phyloP scores from a whole-genome alignment of 179 eudicot genomes.

The Kewa caespitosa region DNA sequence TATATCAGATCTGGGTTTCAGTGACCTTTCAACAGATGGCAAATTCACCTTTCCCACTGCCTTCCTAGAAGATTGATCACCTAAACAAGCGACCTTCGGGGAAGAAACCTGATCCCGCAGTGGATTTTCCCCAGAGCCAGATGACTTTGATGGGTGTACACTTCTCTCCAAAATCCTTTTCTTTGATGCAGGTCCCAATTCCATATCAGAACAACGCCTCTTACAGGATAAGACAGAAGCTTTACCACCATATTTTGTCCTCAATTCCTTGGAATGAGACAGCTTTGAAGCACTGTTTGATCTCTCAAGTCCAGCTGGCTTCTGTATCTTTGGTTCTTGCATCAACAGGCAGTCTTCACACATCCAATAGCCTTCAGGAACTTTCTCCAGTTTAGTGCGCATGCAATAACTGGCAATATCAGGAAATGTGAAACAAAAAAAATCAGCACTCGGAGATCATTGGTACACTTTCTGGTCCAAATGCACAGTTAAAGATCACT shows the following conservation, averaged over 20 bases:
- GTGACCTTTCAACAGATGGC: too few species aligned
- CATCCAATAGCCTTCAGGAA: slow-evolving; percentile 45
- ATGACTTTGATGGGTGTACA: background rate
- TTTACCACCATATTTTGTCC: slow-evolving; percentile 11
- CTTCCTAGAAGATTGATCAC: too few species aligned
- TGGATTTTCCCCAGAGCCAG: slow-evolving; percentile 14
- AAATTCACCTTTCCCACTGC: too few species aligned
- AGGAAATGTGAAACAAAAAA: slow-evolving; percentile 1
- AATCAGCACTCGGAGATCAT: background rate
- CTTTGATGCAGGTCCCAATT: slow-evolving; percentile 25
- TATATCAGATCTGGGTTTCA: slow-evolving; percentile 24
- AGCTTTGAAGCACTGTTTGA: slow-evolving; percentile 18
- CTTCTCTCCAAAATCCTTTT: slow-evolving; percentile 22
- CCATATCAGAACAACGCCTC: slow-evolving; percentile 22
- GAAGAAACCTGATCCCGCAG: background rate
- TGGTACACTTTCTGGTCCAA: background rate
- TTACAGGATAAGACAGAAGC: slow-evolving; percentile 20
- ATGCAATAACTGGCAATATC: slow-evolving; percentile 41
- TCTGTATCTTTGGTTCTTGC: slow-evolving; percentile 26
- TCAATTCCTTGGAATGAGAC: slow-evolving; percentile 16
- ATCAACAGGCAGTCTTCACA: slow-evolving; percentile 42
- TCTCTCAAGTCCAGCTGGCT: slow-evolving; percentile 11
- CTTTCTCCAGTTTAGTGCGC: slow-evolving; percentile 40
- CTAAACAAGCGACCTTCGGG: too few species aligned
- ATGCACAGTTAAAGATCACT: slow-evolving; percentile 11